Evolutionary conservation across 169 alveolate species (phyloP), one percentile per base, ranked within the genome.

Genomic region (Plasmodium billcollinsi): DNA sequence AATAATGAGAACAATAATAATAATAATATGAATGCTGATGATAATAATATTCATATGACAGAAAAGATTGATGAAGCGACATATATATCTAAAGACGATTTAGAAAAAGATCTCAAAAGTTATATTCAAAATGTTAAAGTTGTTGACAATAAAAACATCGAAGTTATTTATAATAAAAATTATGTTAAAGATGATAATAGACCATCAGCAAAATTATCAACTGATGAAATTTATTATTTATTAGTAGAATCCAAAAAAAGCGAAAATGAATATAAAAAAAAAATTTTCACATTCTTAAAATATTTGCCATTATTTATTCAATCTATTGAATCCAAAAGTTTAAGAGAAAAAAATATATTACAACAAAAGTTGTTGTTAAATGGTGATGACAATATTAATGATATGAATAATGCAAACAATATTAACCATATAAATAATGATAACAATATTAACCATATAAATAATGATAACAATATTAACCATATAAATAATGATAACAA

Each of bases 201-300:
- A 52, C 89, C 89, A 2, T 65, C 72, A 29, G 89, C 89, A 11
- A 61, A 78, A 29, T 61, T 78, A 45, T 65, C 89, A 56, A 66
- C 89, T 9, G 89, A 78, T 50, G 80, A 78, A 78, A 78, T 78
- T 65, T 78, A 78, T 45, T 78, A 78, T 61, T 61, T 78, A 47
- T 33, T 78, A 43, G 89, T 78, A 20, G 89, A 78, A 52, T 78
- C 89, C 8, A 78, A 78, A 66, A 78, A 78, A 66, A 78, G 89
- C 18, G 89, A 78, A 78, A 78, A 78, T 71, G 89, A 78, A 50
- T 78, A 49, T 52, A 78, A 78, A 45, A 78, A 78, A n/a, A 78
- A 78, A 21, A 78, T 78, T 12, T 78, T 65, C 15, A 78, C 89
- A 49, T 78, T 78, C 47, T 59, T 78, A n/a, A 78, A 78, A 24